Evolutionary conservation across 148 eudicot genomes (phyloP).

Genomic region (Amaranthus hypochondriacus): DNA sequence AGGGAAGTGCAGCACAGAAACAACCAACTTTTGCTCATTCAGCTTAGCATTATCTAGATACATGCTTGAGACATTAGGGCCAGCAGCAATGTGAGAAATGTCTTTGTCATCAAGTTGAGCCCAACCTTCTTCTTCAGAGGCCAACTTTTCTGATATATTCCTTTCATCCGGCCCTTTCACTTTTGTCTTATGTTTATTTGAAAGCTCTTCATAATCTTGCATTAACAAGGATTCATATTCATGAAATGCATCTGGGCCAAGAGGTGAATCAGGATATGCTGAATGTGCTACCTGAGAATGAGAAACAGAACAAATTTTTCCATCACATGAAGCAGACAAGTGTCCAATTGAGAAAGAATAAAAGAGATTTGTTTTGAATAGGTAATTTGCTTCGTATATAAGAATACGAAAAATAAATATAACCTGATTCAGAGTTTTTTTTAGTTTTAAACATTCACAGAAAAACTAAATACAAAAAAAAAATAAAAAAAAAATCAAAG

Average conservation of each 20-base stretch:
- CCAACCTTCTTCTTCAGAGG: constrained; percentile 60
- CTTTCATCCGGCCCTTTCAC: constrained; percentile 18
- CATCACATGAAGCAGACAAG: background rate
- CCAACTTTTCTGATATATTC: constrained; percentile 27
- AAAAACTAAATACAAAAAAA: too few relatives aligned
- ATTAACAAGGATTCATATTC: constrained; percentile 87
- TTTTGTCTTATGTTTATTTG: constrained; percentile 36
- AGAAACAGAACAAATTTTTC: constrained; percentile 4
- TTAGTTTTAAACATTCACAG: too few relatives aligned
- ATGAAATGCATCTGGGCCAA: constrained; percentile 92
- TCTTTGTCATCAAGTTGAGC: constrained; percentile 54
- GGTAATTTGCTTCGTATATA: too few relatives aligned
- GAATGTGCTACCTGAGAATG: constrained; percentile 79
- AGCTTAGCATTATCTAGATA: constrained; percentile 33
- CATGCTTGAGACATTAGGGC: constrained; percentile 32
- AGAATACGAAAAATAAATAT: too few relatives aligned
- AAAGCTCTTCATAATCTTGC: constrained; percentile 89
- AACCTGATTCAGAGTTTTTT: too few relatives aligned
- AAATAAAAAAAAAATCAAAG: too few relatives aligned
- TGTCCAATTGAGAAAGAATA: too few relatives aligned
- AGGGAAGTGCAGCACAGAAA: constrained; percentile 87
- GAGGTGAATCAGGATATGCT: constrained; percentile 86
- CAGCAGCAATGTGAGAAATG: constrained; percentile 32
- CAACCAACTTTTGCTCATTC: constrained; percentile 38
- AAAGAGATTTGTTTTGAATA: too few relatives aligned